A percentile compares a stretch with the other conserved stretches of the same genome.
These are phyloP conservation scores for Spergularia marina DNA, from an alignment of 148 eudicot species.

Conservation along the genomic window DNA sequence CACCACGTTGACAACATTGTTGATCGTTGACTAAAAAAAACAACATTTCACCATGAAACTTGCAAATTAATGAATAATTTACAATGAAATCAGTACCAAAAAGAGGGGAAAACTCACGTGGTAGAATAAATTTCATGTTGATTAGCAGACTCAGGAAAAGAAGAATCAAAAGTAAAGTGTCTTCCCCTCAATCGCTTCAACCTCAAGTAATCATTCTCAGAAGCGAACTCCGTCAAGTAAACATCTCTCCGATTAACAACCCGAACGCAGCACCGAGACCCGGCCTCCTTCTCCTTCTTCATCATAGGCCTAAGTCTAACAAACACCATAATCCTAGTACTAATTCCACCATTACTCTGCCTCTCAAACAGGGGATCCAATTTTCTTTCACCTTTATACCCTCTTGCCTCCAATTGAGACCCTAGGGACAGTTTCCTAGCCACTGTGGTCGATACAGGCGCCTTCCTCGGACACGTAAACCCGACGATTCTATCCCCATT, in stretches of 20 bases:
- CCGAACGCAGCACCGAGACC: conserved; percentile 60
- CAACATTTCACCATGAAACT: background rate
- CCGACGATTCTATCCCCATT: conserved; percentile 49
- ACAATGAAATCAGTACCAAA: background rate
- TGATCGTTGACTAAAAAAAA: background rate
- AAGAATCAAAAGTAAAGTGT: conserved; percentile 86
- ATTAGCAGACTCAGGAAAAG: conserved; percentile 65
- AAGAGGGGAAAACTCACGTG: conserved; percentile 50
- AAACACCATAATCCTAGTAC: conserved; percentile 66
- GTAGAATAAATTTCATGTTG: conserved; percentile 79
- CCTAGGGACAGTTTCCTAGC: conserved; percentile 72
- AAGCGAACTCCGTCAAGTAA: conserved; percentile 68
- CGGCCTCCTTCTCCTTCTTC: conserved; percentile 69
- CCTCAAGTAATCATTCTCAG: conserved; percentile 74
- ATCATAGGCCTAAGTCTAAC: conserved; percentile 86
- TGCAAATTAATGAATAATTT: conserved; percentile 15
- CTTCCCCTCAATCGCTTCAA: conserved; percentile 78
- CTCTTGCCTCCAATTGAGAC: conserved; percentile 38
- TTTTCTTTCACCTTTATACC: conserved; percentile 21
- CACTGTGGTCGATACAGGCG: conserved; percentile 30
- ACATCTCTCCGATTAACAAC: conserved; percentile 69
- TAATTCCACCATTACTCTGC: conserved; percentile 16
- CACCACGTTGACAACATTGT: conserved; percentile 17
- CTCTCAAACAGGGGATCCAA: conserved; percentile 35
- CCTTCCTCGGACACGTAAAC: conserved; percentile 52